Evolutionary conservation across 306 rosid species (phyloP).

Genomic region (Quercus mongolica): DNA sequence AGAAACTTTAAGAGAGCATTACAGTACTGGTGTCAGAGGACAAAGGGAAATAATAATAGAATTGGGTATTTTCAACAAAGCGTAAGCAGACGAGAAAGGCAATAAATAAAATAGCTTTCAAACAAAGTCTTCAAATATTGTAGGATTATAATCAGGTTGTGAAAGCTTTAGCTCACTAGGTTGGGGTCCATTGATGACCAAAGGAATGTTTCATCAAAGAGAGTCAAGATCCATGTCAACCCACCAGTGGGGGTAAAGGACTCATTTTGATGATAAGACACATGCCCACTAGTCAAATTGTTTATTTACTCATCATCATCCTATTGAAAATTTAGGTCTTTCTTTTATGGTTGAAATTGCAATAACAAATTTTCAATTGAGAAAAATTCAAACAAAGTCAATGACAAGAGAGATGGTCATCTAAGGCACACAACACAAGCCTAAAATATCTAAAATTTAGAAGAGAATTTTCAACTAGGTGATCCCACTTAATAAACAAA

Average conservation of each 20-base stretch:
- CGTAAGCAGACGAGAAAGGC: slow-evolving; percentile 41
- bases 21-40: not conserved
- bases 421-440: slow-evolving; percentile 32
- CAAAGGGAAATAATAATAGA: slow-evolving; percentile 14
- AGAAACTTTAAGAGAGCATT: not conserved
- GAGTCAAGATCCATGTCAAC: slow-evolving; percentile 95
- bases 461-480: no score
- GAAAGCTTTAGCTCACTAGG: slow-evolving; percentile 12
- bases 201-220: slow-evolving; percentile 80
- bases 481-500: not conserved
- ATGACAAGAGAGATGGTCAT: slow-evolving; percentile 66
- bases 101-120: slow-evolving; percentile 41
- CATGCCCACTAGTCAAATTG: slow-evolving; percentile 56
- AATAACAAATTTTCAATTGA: slow-evolving; percentile 35
- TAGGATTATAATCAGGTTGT: slow-evolving; percentile 40
- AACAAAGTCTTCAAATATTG: slow-evolving; percentile 49
- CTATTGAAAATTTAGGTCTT: slow-evolving; percentile 27
- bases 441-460: not conserved
- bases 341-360: slow-evolving; percentile 45
- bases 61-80: slow-evolving; percentile 4
- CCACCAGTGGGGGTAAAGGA: slow-evolving; percentile 41
- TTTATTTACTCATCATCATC: slow-evolving; percentile 47
- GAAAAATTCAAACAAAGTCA: slow-evolving; percentile 41
- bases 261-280: slow-evolving; percentile 47
- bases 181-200: slow-evolving; percentile 46